Evolutionary conservation across 768 basidiomycete genomes (phyloP).

Genomic region (Mycena olivaceomarginata): DNA sequence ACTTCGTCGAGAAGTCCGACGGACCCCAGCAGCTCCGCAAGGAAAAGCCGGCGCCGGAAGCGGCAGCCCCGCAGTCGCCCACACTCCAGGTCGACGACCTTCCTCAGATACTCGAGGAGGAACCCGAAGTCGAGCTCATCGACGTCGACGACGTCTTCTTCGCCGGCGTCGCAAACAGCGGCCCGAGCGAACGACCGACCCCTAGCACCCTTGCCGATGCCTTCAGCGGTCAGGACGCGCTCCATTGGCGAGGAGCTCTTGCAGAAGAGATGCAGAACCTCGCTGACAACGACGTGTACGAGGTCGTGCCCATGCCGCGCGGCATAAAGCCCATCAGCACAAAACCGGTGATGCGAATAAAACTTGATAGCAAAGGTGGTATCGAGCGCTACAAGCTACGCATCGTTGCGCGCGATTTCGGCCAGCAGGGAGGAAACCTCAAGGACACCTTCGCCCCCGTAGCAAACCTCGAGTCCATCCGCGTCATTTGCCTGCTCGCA

Average conservation of each 20-base stretch:
- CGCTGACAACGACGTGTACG: not conserved
- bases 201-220: too few species aligned
- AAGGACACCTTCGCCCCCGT: not conserved
- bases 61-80: not conserved
- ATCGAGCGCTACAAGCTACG: not conserved
- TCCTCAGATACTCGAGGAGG: not conserved
- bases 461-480: constrained; percentile 11
- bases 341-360: not conserved
- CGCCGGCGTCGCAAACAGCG: constrained; percentile 1
- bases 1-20: not conserved
- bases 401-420: not conserved
- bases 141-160: constrained; percentile 4
- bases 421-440: not conserved
- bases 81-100: not conserved
- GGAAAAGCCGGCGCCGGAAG: not conserved
- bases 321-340: not conserved
- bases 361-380: not conserved
- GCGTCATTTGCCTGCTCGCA: constrained; percentile 9
- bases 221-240: not conserved
- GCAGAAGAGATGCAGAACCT: not conserved
- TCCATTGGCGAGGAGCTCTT: not conserved
- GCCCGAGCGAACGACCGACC: not conserved
- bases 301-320: not conserved
- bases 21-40: not conserved
- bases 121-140: not conserved